Evolutionary conservation across 805 yeast species (phyloP), one percentile per base, ranked within the genome.

Genomic region (Starmerella vaccinii): DNA sequence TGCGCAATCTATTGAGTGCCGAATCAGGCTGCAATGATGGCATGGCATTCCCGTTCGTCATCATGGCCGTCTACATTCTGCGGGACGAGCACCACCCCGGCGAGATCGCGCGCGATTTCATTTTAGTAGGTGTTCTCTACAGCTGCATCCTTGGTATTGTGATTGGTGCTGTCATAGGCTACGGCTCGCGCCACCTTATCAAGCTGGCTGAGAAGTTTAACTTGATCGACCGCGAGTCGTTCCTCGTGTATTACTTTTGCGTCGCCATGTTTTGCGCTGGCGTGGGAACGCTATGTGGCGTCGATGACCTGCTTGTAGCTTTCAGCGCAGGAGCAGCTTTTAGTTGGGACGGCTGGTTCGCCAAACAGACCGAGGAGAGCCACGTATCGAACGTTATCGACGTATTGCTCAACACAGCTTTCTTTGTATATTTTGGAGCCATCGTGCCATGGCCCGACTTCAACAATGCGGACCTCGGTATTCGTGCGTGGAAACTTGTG

Each of bases 11-110:
- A 43, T 70, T 89, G 23, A 77, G 89, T 27, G 95, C 95, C 0
- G 95, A 86, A 60, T 82, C 90, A 0, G 94, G 89, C 3, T 84
- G 95, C 64, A 88, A 88, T 65, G 97, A 88, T 63, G 97, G 97
- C 40, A 82, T 88, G 92, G 96, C 96, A 0, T 88, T 85, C 62
- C 97, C 97, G 0, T 88, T 88, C 63, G 84, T 85, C 23, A 73
- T 68, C 65, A 62, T 89, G 38, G 79, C 92, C 1, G 68, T 86
- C 54, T 76, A 82, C 62, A 63, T 87, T 43, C 76, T 88, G 47
- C 64, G 78, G n/a, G 78, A 82, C 62, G 73, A 75, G 27, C 84
- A 84, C 3, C 67, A 84, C 48, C 77, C 80, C 2, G 75, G 78
- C 3, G 79, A 76, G 55, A 84, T 88, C 52, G 76, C 87, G 26